Evolutionary conservation across 192 early-diverging fungal genomes (phyloP), one percentile per base, ranked within the genome.

Genomic region (Umbelopsis vinacea): DNA sequence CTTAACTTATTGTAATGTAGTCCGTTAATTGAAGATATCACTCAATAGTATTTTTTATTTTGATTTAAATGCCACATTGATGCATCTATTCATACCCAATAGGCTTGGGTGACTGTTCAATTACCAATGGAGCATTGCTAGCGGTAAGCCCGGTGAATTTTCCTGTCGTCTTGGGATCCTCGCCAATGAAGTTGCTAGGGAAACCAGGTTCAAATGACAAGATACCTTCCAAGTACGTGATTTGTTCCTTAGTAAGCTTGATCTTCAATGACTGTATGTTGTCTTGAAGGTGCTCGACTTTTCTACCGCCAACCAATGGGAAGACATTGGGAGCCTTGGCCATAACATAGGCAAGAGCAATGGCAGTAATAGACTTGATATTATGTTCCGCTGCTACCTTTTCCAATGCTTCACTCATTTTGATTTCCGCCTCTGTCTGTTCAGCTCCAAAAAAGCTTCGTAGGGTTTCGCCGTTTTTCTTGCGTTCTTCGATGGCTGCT

Each of bases 311-410:
- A 48, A 68, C 46, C 2, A 68, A 15, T 4, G 67, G 67, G 21
- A 68, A 68, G 2, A 68, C 67, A 6, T 46, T 47, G 4, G 67
- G 67, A 17, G 67, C 46, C 21, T 48, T 68, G 23, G 40, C 45
- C 45, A 68, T 46, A 26, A 46, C 40, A 68, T 68, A 68, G 8
- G 67, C 67, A 68, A 68, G n/a, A 14, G 67, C 67, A 45, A 68
- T 48, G 23, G 67, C 40, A 46, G 67, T 68, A 6, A 68, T 24
- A n/a, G 67, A 68, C 5, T 48, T 33, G 57, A 63, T 63, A 10
- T 43, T 43, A 68, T 47, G 45, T n/a, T 68, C 67, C n/a, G 2
- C 2, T 4, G 67, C 67, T 5, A 68, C 67, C 14, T 68, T 68
- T 19, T 12, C 38, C 23, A 68, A 21, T 29, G 67, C 67, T 47